Evolutionary conservation across 768 basidiomycete species (phyloP).

Genomic region (Boletus huronensis): DNA sequence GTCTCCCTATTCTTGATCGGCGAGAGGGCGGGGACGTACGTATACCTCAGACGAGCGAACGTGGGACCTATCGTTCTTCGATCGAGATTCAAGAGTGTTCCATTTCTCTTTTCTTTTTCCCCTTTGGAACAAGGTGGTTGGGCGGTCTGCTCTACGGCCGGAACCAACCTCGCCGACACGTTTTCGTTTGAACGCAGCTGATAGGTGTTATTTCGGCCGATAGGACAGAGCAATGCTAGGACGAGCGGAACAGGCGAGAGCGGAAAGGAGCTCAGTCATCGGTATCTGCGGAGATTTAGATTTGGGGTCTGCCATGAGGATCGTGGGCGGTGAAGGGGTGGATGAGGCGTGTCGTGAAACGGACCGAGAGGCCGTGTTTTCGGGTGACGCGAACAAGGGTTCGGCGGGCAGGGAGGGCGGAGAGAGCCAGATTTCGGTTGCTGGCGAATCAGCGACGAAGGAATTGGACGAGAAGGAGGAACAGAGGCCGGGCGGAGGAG

Average conservation of each 20-base stretch:
- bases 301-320: slow-evolving; percentile 23
- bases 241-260: background rate
- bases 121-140: slow-evolving; percentile 1
- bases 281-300: slow-evolving; percentile 22
- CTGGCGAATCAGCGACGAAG: slow-evolving; percentile 6
- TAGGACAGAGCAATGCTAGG: slow-evolving; percentile 2
- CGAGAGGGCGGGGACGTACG: slow-evolving; percentile 1
- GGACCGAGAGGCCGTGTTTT: slow-evolving; percentile 17
- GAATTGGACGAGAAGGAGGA: background rate
- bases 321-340: slow-evolving; percentile 22
- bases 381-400: slow-evolving; percentile 18
- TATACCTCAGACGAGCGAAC: slow-evolving; percentile 1
- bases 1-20: slow-evolving; percentile 7
- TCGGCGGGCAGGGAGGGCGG: slow-evolving; percentile 9
- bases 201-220: slow-evolving; percentile 7
- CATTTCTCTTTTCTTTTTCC: background rate
- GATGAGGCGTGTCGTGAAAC: slow-evolving; percentile 22
- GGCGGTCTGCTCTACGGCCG: background rate
- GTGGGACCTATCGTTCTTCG: background rate
- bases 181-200: background rate
- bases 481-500: slow-evolving; percentile 10
- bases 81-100: background rate
- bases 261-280: slow-evolving; percentile 4
- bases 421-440: background rate
- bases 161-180: background rate